A percentile compares a stretch with the other conserved stretches of the same genome.
These are phyloP conservation scores for Leptographium radiaticola DNA, from an alignment of 2,329 filamentous ascomycete genomes.

Conservation along the genomic window DNA sequence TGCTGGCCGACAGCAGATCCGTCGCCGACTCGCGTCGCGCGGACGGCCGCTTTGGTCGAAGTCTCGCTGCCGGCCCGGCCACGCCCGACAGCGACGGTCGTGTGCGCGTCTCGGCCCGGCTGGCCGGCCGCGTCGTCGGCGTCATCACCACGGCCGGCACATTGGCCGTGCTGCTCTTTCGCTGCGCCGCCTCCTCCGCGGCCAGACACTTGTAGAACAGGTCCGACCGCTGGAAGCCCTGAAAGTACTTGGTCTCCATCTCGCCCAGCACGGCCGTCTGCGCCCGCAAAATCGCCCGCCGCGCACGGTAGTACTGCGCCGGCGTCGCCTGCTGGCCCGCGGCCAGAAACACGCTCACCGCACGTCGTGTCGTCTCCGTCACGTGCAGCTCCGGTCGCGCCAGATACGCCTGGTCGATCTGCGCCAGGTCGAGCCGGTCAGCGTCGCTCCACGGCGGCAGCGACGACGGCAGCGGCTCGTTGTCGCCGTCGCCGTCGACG, in stretches of 20 bases:
- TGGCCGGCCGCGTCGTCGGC: background rate
- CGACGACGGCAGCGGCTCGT: constrained; percentile 44
- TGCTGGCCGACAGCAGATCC: constrained; percentile 32
- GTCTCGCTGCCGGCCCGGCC: background rate
- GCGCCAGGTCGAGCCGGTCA: constrained; percentile 74
- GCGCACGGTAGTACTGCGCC: constrained; percentile 69
- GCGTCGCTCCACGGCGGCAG: constrained; percentile 65
- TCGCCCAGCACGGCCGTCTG: constrained; percentile 76
- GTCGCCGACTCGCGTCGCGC: constrained; percentile 32
- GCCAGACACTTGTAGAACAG: constrained; percentile 93
- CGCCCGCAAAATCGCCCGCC: constrained; percentile 66
- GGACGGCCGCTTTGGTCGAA: constrained; percentile 5
- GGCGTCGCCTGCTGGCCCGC: constrained; percentile 65
- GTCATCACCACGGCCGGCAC: constrained; percentile 7
- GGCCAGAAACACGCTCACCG: constrained; percentile 65
- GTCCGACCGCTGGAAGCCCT: constrained; percentile 82
- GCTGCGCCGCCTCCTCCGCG: constrained; percentile 57
- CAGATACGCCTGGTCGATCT: constrained; percentile 85
- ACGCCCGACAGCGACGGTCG: background rate
- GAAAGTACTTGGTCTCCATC: constrained; percentile 70
- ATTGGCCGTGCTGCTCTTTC: background rate
- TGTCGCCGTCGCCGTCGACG: constrained; percentile 55
- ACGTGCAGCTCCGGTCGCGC: constrained; percentile 71
- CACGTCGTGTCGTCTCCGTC: constrained; percentile 51
- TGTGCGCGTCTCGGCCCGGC: background rate